phyloP scores from a whole-genome alignment of 2,329 filamentous ascomycete genomes.

The Aspergillus arachidicola region DNA sequence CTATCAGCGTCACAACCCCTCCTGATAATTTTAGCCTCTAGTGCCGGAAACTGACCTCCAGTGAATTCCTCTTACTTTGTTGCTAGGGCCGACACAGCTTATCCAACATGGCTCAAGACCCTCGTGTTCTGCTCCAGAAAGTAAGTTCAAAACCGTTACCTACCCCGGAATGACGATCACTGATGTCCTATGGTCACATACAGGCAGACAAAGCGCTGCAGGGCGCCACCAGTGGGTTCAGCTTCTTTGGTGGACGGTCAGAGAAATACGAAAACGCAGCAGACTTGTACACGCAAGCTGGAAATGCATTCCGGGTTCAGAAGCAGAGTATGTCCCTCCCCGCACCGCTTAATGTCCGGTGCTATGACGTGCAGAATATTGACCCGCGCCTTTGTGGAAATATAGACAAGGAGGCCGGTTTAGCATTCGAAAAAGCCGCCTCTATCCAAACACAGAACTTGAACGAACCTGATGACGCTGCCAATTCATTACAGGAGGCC shows the following conservation, averaged over 20 bases:
- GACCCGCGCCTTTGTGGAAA: not conserved
- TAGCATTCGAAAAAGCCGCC: constrained; percentile 85
- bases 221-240: constrained; percentile 78
- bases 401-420: constrained; percentile 79
- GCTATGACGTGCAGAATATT: constrained; percentile 3
- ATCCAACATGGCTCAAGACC: constrained; percentile 71
- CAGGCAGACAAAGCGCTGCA: constrained; percentile 85
- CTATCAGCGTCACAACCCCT: constrained; percentile 5
- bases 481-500: constrained; percentile 83
- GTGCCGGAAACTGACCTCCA: constrained; percentile 1
- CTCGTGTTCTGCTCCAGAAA: constrained; percentile 76
- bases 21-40: not conserved
- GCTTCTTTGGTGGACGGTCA: constrained; percentile 81
- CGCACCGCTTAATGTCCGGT: not conserved
- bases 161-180: constrained; percentile 31
- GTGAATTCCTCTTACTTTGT: constrained; percentile 3
- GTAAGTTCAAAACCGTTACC: constrained; percentile 46
- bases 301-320: constrained; percentile 88
- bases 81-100: constrained; percentile 5
- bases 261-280: constrained; percentile 91
- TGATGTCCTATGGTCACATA: constrained; percentile 24
- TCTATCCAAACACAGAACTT: constrained; percentile 76
- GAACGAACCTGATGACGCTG: constrained; percentile 89
- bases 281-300: constrained; percentile 84
- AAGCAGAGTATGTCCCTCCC: constrained; percentile 66